Base-by-base conservation (phyloP, 1,284 basidiomycete genomes). In the Athelia psychrophila region DNA sequence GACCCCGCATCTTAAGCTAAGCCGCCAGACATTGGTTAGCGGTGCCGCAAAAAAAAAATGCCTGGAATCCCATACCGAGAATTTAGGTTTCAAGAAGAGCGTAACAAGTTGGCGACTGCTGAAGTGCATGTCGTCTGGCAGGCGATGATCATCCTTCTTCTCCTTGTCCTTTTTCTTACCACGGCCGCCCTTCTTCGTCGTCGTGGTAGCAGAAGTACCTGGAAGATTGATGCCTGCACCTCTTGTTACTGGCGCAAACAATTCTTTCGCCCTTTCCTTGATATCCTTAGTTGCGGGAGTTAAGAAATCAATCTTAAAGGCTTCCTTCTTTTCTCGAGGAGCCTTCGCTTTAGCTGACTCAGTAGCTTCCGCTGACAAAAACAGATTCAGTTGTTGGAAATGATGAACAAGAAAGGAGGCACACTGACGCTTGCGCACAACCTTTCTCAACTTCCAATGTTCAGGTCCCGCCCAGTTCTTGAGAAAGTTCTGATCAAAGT, bases 381-480 rank as follows among this genome's bases (percentile, higher is more conserved):
- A 22, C 44, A 53, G 23, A 49, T 47, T 53, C 6, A 52, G 35
- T 42, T 1, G 53, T 20, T 54, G 24, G 47, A 32, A 51, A 6
- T 48, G 5, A 30, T 50, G 52, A 53, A 32, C 42, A 32, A 47
- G 51, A 44, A 33, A 44, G 50, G 44, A 33, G 19, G 70, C 83
- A 69, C 58, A 94, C 27, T 30, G 27, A 30, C 92, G 79, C 74
- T 82, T 83, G 51, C 86, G 79, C 45, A 93, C 77, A 25, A 84
- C 77, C 63, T 86, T 89, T 51, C 88, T 75, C 60, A 98, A 70
- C 68, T 97, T 98, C 96, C 96, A 99, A 68, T 99, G 97, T 67
- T 98, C 94, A 10, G 96, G 96, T 3, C 97, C 96, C 3, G 97
- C 96, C 96, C 96, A 99, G 61, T 95, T 96, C 78, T 93, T 97